Base-by-base conservation (phyloP, 306 rosid genomes). In the Luffa aegyptiaca region DNA sequence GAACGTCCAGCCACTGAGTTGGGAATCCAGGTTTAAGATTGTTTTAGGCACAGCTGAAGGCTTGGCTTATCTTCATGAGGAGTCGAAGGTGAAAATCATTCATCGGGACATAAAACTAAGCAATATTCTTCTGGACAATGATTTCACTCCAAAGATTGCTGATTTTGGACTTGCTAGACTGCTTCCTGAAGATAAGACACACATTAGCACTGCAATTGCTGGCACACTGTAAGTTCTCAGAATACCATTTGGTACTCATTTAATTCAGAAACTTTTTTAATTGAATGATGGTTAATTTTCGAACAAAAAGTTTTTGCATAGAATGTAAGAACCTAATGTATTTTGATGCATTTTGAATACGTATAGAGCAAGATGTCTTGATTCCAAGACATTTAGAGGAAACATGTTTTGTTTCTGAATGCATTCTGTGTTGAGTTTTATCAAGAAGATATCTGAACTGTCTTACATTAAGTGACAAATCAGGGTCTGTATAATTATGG, bases 91-190 rank as follows among this genome's bases (percentile, higher is more conserved):
- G 78, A 92, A 83, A 78, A 88, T 92, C 18, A 85, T 90, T 80
- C 97, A 92, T 66, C 87, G 90, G 69, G 97, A 90, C 78, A 92
- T 89, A 49, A 90, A 89, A 79, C 5, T 90, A 61, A 84, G 90
- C 85, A 90, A 90, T 81, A 84, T 90, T 84, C 81, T 92, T 11
- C 84, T 92, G 55, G 96, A 88, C 61, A 88, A 86, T 80, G 73
- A 85, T 79, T 83, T 87, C 59, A 79, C 62, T 74, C 93, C 93
- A 62, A 92, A 92, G 82, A 84, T 92, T 68, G 96, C 88, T 39
- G 92, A 89, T 84, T 90, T 90, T 73, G 91, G 96, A 59, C 89
- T 90, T 81, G 87, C 86, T 46, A 78, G 87, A 42, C 55, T 75
- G 51, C 85, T 86, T 78, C 75, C 82, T 39, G 59, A 79, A 9